These are phyloP conservation scores for Wallacemonas sp. DNA, from an alignment of 208 protist species.

Conservation along the genomic window DNA sequence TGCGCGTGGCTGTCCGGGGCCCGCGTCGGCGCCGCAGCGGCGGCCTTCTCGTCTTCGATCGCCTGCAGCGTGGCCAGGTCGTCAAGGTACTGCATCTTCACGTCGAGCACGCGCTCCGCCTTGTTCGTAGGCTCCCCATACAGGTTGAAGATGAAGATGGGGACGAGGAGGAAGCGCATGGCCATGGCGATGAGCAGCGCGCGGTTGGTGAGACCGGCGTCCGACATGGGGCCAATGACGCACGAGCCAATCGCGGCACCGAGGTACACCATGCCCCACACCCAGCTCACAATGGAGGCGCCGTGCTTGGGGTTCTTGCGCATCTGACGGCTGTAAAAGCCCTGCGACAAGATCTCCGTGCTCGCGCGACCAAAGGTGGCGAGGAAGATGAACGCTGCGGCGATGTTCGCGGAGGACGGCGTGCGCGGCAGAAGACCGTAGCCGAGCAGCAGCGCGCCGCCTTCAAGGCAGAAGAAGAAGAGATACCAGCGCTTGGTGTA, in stretches of 20 bases:
- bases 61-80: neutral
- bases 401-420: slow-evolving; percentile 19
- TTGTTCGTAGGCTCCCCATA: slow-evolving; percentile 31
- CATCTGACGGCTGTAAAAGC: slow-evolving; percentile 40
- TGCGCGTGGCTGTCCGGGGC: neutral
- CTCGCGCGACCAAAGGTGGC: slow-evolving; percentile 26
- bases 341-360: slow-evolving; percentile 44
- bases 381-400: slow-evolving; percentile 36
- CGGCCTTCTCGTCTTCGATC: neutral
- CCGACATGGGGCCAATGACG: slow-evolving; percentile 34
- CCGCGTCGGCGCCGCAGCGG: neutral
- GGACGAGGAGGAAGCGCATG: slow-evolving; percentile 20
- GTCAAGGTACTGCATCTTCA: slow-evolving; percentile 22
- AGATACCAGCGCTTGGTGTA: slow-evolving; percentile 43
- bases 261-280: slow-evolving; percentile 40
- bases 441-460: slow-evolving; percentile 17
- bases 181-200: slow-evolving; percentile 26
- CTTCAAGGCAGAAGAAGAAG: slow-evolving; percentile 29
- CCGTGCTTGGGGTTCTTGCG: slow-evolving; percentile 27
- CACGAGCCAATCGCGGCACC: slow-evolving; percentile 24
- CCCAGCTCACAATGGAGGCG: slow-evolving; percentile 33
- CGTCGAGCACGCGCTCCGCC: slow-evolving; percentile 29
- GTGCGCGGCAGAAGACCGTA: slow-evolving; percentile 26
- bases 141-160: slow-evolving; percentile 43
- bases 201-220: slow-evolving; percentile 23